phyloP scores from a whole-genome alignment of 495 filamentous ascomycete genomes.

The Bacidia rubella region DNA sequence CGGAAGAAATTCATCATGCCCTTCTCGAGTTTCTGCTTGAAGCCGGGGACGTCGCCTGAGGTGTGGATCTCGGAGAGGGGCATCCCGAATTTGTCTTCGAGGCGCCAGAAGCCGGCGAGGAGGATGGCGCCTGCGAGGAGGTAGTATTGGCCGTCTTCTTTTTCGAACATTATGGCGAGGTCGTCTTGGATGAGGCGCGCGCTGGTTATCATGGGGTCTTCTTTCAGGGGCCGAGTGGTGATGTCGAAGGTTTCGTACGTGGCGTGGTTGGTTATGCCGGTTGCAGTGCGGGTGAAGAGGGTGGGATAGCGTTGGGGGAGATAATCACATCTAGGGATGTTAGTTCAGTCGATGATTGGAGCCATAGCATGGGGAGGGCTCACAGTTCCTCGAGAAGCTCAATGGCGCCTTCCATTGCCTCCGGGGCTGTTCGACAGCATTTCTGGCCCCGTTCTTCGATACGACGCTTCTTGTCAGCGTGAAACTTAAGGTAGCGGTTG shows the following conservation, averaged over 20 bases:
- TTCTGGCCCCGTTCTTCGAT: conserved; percentile 57
- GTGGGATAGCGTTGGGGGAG: conserved; percentile 70
- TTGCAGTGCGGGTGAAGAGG: conserved; percentile 49
- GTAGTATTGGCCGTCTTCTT: conserved; percentile 68
- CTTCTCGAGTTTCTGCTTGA: conserved; percentile 60
- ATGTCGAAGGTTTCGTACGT: conserved; percentile 68
- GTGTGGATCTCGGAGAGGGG: conserved; percentile 72
- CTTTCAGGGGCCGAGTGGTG: conserved; percentile 46
- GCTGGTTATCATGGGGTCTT: conserved; percentile 72
- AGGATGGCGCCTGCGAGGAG: conserved; percentile 68
- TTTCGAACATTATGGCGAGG: conserved; percentile 76
- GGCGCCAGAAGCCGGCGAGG: conserved; percentile 76
- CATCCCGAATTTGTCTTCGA: conserved; percentile 80
- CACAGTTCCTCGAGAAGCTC: conserved; percentile 71
- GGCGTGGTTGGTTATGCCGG: conserved; percentile 56
- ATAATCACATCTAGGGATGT: conserved; percentile 40
- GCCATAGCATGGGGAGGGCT: conserved; percentile 2
- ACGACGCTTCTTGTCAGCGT: conserved; percentile 57
- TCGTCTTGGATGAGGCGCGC: conserved; percentile 74
- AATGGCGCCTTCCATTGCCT: conserved; percentile 61
- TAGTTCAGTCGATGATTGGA: neutral
- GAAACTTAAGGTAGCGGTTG: conserved; percentile 65
- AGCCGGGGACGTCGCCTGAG: conserved; percentile 67
- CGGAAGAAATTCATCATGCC: conserved; percentile 75
- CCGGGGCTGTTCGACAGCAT: conserved; percentile 58